These are phyloP conservation scores for Aaosphaeria pasadenensis DNA, from an alignment of 2,329 filamentous ascomycete species.

Conservation along the genomic window DNA sequence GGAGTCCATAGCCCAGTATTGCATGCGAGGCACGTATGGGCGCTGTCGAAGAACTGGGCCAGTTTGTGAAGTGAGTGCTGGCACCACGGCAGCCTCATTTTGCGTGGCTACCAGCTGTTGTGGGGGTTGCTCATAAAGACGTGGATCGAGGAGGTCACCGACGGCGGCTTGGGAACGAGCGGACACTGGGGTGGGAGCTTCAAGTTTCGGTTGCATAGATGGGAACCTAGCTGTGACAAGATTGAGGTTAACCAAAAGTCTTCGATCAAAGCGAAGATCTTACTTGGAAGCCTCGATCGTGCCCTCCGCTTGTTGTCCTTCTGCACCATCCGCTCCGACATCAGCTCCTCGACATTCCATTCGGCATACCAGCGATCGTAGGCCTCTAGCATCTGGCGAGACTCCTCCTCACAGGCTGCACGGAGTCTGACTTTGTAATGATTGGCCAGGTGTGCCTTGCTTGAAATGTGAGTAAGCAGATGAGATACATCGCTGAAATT, in stretches of 20 bases:
- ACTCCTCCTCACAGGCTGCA: conserved; percentile 63
- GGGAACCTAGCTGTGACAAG: conserved; percentile 18
- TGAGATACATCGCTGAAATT: conserved; percentile 89
- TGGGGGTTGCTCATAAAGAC: conserved; percentile 32
- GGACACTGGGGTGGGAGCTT: conserved; percentile 23
- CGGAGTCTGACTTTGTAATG: conserved; percentile 78
- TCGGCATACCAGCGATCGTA: conserved; percentile 78
- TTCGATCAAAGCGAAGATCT: conserved; percentile 4
- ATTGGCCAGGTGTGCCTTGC: conserved; percentile 85
- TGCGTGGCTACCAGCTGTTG: conserved; percentile 20
- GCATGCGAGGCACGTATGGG: conserved; percentile 33
- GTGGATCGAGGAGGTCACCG: conserved; percentile 32
- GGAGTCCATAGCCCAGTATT: conserved; percentile 36
- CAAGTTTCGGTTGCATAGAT: conserved; percentile 11
- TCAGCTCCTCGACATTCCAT: conserved; percentile 67
- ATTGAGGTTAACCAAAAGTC: conserved; percentile 16
- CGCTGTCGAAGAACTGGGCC: conserved; percentile 30
- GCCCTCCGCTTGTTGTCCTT: conserved; percentile 66
- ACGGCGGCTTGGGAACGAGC: conserved; percentile 18
- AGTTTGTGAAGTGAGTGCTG: conserved; percentile 24
- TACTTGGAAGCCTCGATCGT: conserved; percentile 33
- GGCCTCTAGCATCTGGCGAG: conserved; percentile 59
- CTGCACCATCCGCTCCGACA: conserved; percentile 73
- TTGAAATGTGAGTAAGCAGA: conserved; percentile 85
- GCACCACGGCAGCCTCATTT: conserved; percentile 24